These are phyloP conservation scores for Plantago lanceolata DNA, from an alignment of 305 asterid species.

Conservation along the genomic window DNA sequence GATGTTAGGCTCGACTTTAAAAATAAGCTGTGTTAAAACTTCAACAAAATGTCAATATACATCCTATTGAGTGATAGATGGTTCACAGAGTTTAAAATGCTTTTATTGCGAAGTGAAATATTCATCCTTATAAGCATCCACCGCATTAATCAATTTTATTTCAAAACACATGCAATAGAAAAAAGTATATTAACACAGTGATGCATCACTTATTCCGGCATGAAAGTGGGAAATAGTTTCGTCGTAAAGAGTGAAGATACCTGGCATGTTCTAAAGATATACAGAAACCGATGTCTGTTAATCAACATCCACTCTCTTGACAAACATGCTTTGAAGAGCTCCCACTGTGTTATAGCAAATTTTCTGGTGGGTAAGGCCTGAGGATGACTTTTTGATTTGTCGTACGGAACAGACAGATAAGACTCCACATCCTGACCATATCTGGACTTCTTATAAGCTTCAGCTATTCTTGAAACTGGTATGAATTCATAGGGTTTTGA, in stretches of 20 bases:
- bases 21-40: not conserved
- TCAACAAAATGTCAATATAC: not conserved
- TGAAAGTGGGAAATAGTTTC: not conserved
- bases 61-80: not conserved
- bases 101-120: too few species aligned
- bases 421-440: constrained; percentile 47
- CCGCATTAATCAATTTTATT: too few species aligned
- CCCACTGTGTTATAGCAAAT: constrained; percentile 58
- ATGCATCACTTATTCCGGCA: not conserved
- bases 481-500: constrained; percentile 66
- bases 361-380: constrained; percentile 58
- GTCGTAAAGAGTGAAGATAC: constrained; percentile 31
- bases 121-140: too few species aligned
- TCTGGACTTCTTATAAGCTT: constrained; percentile 56
- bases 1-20: not conserved
- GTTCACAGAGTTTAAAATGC: not conserved
- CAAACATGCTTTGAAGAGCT: constrained; percentile 75
- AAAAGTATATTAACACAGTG: too few species aligned
- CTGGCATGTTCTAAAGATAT: constrained; percentile 76
- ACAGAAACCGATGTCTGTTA: constrained; percentile 61
- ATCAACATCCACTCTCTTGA: constrained; percentile 72
- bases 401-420: constrained; percentile 46
- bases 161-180: too few species aligned
- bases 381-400: constrained; percentile 54
- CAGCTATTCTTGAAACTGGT: constrained; percentile 67